Evolutionary conservation across 1,139 yeast species (phyloP).

Genomic region (Scheffersomyces quercinus): DNA sequence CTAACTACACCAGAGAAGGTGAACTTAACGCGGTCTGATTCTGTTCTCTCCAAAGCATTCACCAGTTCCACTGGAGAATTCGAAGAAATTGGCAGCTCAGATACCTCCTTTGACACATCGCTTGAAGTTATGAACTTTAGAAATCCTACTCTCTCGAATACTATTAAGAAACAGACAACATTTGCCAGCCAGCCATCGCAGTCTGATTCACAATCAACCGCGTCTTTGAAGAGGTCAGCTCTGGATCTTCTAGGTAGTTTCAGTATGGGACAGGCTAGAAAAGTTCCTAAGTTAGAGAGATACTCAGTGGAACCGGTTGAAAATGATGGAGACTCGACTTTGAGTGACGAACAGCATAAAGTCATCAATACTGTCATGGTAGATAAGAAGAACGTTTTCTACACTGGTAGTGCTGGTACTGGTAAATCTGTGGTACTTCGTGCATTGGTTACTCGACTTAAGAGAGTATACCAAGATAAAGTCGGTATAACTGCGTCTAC

Average conservation of each 20-base stretch:
- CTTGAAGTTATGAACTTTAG: constrained; percentile 16
- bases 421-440: constrained; percentile 78
- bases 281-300: constrained; percentile 13
- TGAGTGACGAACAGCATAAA: constrained; percentile 63
- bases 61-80: constrained; percentile 10
- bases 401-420: constrained; percentile 84
- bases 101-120: constrained; percentile 14
- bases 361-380: constrained; percentile 68
- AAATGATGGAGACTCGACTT: constrained; percentile 7
- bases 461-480: constrained; percentile 28
- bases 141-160: constrained; percentile 11
- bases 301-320: background rate
- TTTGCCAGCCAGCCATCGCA: background rate
- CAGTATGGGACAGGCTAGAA: constrained; percentile 22
- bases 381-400: constrained; percentile 57
- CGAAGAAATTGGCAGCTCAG: constrained; percentile 15
- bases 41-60: constrained; percentile 9
- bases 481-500: constrained; percentile 91
- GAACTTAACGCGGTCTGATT: constrained; percentile 7
- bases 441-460: constrained; percentile 51
- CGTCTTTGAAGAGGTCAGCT: constrained; percentile 4
- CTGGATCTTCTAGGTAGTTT: constrained; percentile 3
- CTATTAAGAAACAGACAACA: constrained; percentile 5
- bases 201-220: background rate
- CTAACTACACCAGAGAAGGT: constrained; percentile 8